Evolutionary conservation across 2,329 filamentous ascomycete species (phyloP), one percentile per base, ranked within the genome.

Genomic region (Tolypocladium tropicale): DNA sequence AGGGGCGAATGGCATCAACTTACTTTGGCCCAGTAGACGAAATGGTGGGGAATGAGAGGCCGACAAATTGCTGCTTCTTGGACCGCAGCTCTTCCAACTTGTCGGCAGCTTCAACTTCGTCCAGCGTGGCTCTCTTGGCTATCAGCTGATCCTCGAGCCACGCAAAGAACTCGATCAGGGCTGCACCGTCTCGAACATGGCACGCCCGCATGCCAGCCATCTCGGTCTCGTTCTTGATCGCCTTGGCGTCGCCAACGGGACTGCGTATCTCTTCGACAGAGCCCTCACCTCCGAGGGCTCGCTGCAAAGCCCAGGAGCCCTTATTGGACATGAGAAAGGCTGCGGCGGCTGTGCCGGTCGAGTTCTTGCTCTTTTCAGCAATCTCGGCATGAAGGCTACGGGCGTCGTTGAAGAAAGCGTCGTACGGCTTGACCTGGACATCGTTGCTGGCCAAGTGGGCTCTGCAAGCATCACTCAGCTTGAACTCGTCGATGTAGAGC

Each of bases 11-110:
- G 28, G 23, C 11, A 7, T 41, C 11, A 46, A 74, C 80, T 72
- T 67, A 83, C 80, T 84, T 84, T 54, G 93, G 76, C 3, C 94
- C 94, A 0, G 91, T 96, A 0, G 92, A 95, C 0, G 93, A 97
- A 59, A 99, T 99, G 2, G 94, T 97, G 62, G 91, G 85, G 67
- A 99, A 99, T 0, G 92, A 96, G 18, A 97, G 78, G 6, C 94
- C 94, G 53, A 89, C 89, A 69, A 92, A 99, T 60, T 89, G 78
- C 57, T 91, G 73, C 55, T 85, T 78, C 65, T 80, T 80, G 46
- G 81, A 79, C 56, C 90, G 83, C 52, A 91, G 76, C 58, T 83
- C 79, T 69, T 96, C 90, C 2, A 99, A 79, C 73, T 95, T 95
- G 68, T 96, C 90, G 18, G 92, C 91, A n/a, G 83, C 94, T 62